Conservation (phyloP, 2,329 filamentous ascomycete genomes). For the Curvularia hawaiiensis region DNA sequence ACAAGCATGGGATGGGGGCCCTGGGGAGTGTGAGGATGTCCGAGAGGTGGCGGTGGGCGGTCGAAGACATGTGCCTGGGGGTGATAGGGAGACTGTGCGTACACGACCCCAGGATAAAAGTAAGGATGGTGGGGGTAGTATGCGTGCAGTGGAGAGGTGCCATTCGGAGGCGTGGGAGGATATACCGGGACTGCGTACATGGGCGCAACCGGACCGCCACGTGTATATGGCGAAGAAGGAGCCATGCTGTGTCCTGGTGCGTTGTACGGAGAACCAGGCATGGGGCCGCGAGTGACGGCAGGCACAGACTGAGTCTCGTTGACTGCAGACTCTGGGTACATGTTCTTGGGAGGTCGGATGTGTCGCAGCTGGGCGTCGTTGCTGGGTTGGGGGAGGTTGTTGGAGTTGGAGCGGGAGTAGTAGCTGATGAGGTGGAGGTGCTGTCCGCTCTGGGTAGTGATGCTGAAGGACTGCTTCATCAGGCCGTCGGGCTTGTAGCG, state of each 20-base stretch:
- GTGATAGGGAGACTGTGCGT: slow-evolving; percentile 38
- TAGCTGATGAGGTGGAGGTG: slow-evolving; percentile 98
- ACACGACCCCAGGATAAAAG: slow-evolving; percentile 42
- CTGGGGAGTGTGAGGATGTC: slow-evolving; percentile 47
- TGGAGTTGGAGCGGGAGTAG: slow-evolving; percentile 80
- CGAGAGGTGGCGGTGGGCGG: slow-evolving; percentile 48
- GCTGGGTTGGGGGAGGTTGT: slow-evolving; percentile 79
- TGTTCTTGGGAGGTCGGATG: slow-evolving; percentile 87
- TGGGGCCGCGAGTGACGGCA: slow-evolving; percentile 76
- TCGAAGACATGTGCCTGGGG: slow-evolving; percentile 34
- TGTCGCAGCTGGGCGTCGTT: slow-evolving; percentile 78
- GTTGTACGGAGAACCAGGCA: slow-evolving; percentile 63
- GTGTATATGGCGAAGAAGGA: slow-evolving; percentile 58
- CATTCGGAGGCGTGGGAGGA: slow-evolving; percentile 50
- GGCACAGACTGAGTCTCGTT: slow-evolving; percentile 83
- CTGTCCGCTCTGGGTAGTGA: slow-evolving; percentile 87
- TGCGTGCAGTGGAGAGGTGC: slow-evolving; percentile 50
- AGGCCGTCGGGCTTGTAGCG: slow-evolving; percentile 82
- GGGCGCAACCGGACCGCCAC: slow-evolving; percentile 48
- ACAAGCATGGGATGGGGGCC: slow-evolving; percentile 37
- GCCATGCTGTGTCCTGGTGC: slow-evolving; percentile 58
- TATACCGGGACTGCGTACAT: slow-evolving; percentile 49
- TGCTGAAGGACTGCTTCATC: slow-evolving; percentile 99
- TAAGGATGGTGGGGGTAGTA: slow-evolving; percentile 45
- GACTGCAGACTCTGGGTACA: slow-evolving; percentile 96